A percentile compares a stretch with the other conserved stretches of the same genome.
phyloP scores from a whole-genome alignment of 192 early-diverging fungal genomes.

The Entophlyctis luteolus region DNA sequence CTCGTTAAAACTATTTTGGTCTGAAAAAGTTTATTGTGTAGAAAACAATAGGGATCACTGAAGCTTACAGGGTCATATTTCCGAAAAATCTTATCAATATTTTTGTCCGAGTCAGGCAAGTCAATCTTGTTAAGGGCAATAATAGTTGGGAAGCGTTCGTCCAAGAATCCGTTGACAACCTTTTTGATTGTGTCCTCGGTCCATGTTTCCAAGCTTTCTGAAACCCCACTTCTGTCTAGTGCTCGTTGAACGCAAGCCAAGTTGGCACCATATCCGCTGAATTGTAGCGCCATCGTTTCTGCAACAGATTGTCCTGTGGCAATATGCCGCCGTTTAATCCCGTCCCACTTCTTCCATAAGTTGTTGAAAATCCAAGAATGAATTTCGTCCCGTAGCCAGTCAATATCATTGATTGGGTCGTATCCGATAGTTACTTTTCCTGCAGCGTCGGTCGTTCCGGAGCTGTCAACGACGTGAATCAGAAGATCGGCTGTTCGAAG shows the following conservation, averaged over 20 bases:
- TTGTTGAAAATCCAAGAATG: slow-evolving; percentile 71
- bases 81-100: slow-evolving; percentile 70
- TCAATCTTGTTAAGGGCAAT: slow-evolving; percentile 85
- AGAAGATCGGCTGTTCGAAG: slow-evolving; percentile 70
- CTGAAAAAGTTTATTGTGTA: neutral
- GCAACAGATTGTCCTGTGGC: slow-evolving; percentile 43
- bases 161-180: slow-evolving; percentile 67
- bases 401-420: slow-evolving; percentile 79
- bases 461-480: slow-evolving; percentile 82
- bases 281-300: slow-evolving; percentile 58
- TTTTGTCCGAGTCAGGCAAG: slow-evolving; percentile 75
- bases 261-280: slow-evolving; percentile 61
- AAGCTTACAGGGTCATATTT: slow-evolving; percentile 61
- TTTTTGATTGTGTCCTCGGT: slow-evolving; percentile 50
- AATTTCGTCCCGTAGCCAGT: slow-evolving; percentile 73
- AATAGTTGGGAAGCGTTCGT: slow-evolving; percentile 76
- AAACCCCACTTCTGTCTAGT: slow-evolving; percentile 51
- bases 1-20: slow-evolving; percentile 40
- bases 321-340: slow-evolving; percentile 63
- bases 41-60: neutral
- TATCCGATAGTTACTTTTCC: slow-evolving; percentile 77
- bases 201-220: slow-evolving; percentile 63
- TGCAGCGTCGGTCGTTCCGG: slow-evolving; percentile 73
- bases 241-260: slow-evolving; percentile 38
- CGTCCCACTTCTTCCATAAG: slow-evolving; percentile 63